These are phyloP conservation scores for Lunasporangiospora selenospora DNA, from an alignment of 192 early-diverging fungal species.

Conservation along the genomic window DNA sequence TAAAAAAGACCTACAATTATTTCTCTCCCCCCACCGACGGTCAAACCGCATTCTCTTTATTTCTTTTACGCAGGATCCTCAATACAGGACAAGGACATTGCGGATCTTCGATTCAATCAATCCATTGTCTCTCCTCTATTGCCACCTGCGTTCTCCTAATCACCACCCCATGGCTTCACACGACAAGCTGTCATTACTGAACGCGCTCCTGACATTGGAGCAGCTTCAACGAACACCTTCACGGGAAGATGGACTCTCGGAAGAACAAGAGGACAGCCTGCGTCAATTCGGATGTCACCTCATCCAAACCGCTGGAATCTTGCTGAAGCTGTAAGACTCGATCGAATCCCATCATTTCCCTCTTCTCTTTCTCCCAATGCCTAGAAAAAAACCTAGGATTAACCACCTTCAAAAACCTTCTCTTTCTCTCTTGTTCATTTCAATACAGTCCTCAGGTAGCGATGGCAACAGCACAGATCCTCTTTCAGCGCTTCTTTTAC, in stretches of 20 bases:
- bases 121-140: too few relatives aligned
- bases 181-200: slow-evolving; percentile 73
- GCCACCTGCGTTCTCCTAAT: too few relatives aligned
- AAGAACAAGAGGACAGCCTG: slow-evolving; percentile 76
- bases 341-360: neutral
- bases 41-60: too few relatives aligned
- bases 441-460: slow-evolving; percentile 84
- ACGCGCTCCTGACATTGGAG: slow-evolving; percentile 75
- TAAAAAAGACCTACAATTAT: too few relatives aligned
- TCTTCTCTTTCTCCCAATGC: neutral
- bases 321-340: slow-evolving; percentile 78
- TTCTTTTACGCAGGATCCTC: too few relatives aligned
- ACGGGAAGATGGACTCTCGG: slow-evolving; percentile 59
- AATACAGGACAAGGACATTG: too few relatives aligned
- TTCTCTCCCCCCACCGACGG: too few relatives aligned
- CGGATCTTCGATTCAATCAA: too few relatives aligned
- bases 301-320: slow-evolving; percentile 83
- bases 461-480: slow-evolving; percentile 94
- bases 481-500: slow-evolving; percentile 94
- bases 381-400: neutral
- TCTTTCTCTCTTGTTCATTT: neutral
- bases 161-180: slow-evolving; percentile 33
- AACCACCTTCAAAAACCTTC: too few relatives aligned
- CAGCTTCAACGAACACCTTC: slow-evolving; percentile 77
- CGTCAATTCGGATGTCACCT: slow-evolving; percentile 81